Evolutionary conservation across 345 rosid species (phyloP), one percentile per base, ranked within the genome.

Genomic region (Psidium friedrichsthalianum): DNA sequence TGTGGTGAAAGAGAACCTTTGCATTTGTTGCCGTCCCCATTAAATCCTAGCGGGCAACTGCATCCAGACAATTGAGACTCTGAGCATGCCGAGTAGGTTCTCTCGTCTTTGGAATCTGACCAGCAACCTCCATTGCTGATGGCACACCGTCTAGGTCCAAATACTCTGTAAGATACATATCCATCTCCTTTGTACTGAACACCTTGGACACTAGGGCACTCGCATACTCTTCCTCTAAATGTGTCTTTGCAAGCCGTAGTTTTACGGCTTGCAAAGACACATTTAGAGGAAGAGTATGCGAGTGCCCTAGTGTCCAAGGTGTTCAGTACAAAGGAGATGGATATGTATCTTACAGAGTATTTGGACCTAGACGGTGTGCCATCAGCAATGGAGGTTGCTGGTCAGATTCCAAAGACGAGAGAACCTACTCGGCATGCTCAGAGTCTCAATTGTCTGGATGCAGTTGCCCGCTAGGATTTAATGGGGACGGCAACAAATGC

Each of bases 231-330:
- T 90, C 99, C 99, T 85, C 98, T 94, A 87, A 91, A 97, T 83
- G 99, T 97, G 82, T 97, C 99, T 94, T 90, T 94, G 94, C 99
- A 95, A 85, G 99, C 98, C 24, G 97, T 93, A 59, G n/a, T n/a
- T n/a, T 90, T 59, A 93, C 97, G 24, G 98, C 99, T 85, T 95
- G 99, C 94, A 94, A 90, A 94, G 99, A 97, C 82, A 97, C 99
- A 83, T 97, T 91, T 87, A 94, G 98, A 85, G 99, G 99, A 90
- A 92, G 99, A 88, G 92, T 95, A 47, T 97, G 99, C 3, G 95
- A 97, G 82, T 97, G 99, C 85, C 99, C 99, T 18, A 84, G 83
- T 42, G 95, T 96, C 29, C 90, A 92, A 69, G 99, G 97, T 21
- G 93, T 96, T 85, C 98, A 95, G 85, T 97, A 93, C 80, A 92